A percentile compares a stretch with the other conserved stretches of the same genome.
Evolutionary conservation across 306 rosid genomes (phyloP).

Genomic region (Quercus wislizeni): DNA sequence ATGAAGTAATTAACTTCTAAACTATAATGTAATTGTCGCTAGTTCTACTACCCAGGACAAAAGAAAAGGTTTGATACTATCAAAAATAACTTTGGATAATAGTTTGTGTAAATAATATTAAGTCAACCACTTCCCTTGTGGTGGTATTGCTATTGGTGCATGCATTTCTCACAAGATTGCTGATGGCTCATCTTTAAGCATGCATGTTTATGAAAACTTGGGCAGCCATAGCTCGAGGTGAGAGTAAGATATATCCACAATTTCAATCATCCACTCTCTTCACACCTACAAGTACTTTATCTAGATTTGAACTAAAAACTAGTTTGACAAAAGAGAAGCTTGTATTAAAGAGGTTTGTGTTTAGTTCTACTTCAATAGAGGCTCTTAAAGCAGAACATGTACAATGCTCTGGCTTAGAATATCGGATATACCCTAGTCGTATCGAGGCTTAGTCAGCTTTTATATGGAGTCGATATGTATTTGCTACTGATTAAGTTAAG

Average conservation of each 20-base stretch:
- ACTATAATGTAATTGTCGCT: no score
- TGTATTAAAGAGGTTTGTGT: slow-evolving; percentile 15
- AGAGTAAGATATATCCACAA: background rate
- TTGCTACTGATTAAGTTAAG: background rate
- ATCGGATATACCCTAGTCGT: background rate
- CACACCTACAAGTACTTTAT: slow-evolving; percentile 1
- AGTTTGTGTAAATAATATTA: background rate
- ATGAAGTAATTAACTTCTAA: no score
- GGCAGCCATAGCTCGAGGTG: slow-evolving; percentile 14
- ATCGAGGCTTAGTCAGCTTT: slow-evolving; percentile 5
- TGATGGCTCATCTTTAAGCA: slow-evolving; percentile 21
- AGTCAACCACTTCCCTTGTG: slow-evolving; percentile 23
- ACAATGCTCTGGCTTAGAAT: no score
- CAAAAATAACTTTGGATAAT: no score
- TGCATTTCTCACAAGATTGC: slow-evolving; percentile 31
- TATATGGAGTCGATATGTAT: slow-evolving; percentile 8
- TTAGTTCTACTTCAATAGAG: slow-evolving; percentile 8
- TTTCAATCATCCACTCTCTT: slow-evolving; percentile 10
- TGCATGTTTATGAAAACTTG: slow-evolving; percentile 24
- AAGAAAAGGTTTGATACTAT: no score
- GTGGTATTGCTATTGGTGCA: slow-evolving; percentile 20
- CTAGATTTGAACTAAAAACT: background rate
- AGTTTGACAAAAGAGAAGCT: slow-evolving; percentile 6
- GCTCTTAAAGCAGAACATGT: background rate
- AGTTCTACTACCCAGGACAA: no score